phyloP scores from a whole-genome alignment of 2,329 filamentous ascomycete species.

The Blastomyces parvus region DNA sequence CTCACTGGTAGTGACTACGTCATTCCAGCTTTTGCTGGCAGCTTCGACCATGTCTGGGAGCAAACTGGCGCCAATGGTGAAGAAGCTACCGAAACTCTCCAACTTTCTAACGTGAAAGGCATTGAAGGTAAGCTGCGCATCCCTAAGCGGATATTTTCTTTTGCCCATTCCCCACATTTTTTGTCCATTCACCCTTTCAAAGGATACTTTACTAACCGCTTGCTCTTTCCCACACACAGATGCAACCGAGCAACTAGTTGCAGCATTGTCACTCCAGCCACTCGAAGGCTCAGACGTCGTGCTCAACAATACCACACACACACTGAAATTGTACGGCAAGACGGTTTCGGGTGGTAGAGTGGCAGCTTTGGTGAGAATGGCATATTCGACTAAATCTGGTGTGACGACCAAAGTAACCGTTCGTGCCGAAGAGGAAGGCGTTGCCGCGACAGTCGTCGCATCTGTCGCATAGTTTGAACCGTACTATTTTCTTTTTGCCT shows the following conservation, averaged over 20 bases:
- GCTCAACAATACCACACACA: conserved; percentile 79
- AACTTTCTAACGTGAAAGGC: conserved; percentile 78
- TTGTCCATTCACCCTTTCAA: background rate
- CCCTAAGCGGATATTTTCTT: background rate
- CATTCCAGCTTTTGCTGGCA: conserved; percentile 83
- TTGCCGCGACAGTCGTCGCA: conserved; percentile 73
- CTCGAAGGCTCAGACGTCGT: conserved; percentile 90
- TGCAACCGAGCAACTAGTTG: conserved; percentile 82
- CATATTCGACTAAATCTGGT: conserved; percentile 81
- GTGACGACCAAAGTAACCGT: conserved; percentile 94
- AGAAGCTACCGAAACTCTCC: conserved; percentile 82
- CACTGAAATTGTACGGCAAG: conserved; percentile 92
- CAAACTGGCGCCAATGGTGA: conserved; percentile 82
- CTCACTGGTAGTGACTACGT: conserved; percentile 89
- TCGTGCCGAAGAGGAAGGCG: conserved; percentile 82
- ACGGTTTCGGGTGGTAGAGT: conserved; percentile 84
- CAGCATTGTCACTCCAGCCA: conserved; percentile 80
- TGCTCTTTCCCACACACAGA: conserved; percentile 43
- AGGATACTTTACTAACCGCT: conserved; percentile 7
- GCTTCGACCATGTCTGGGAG: conserved; percentile 94
- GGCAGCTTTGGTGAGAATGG: conserved; percentile 81
- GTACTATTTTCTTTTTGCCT: background rate
- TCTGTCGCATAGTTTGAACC: conserved; percentile 58
- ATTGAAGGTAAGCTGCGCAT: conserved; percentile 63
- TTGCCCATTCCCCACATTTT: too few relatives aligned